phyloP scores from a whole-genome alignment of 2,329 filamentous ascomycete species.

The Colletotrichum spinosum region DNA sequence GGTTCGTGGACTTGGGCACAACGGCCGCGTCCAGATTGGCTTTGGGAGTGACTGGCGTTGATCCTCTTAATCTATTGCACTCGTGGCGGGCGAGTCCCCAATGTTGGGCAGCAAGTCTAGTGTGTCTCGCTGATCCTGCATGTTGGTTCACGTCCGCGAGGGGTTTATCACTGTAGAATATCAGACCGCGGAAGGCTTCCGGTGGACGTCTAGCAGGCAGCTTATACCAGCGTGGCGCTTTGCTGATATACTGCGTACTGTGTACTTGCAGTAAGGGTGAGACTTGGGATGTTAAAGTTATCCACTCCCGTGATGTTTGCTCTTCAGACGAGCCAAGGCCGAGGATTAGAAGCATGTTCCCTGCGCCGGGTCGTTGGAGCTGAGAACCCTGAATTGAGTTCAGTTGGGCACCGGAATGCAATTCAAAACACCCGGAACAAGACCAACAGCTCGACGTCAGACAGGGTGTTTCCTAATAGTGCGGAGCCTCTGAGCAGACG shows the following conservation, averaged over 20 bases:
- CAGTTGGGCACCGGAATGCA: constrained; percentile 12
- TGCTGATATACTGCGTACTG: not conserved
- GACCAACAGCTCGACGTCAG: constrained; percentile 9
- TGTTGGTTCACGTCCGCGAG: constrained; percentile 11
- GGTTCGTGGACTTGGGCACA: constrained; percentile 6
- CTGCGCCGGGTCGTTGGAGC: constrained; percentile 30
- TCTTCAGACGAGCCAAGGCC: constrained; percentile 7
- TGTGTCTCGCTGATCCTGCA: constrained; percentile 14
- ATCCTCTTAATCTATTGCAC: not conserved
- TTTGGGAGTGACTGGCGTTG: too few relatives aligned
- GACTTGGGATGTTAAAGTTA: constrained; percentile 4
- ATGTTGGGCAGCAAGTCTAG: not conserved
- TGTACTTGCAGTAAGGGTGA: constrained; percentile 10
- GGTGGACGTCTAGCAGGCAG: not conserved
- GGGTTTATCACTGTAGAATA: not conserved
- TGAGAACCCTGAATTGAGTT: constrained; percentile 18
- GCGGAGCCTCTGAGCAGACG: constrained; percentile 5
- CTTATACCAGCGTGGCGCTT: too few relatives aligned
- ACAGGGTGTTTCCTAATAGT: constrained; percentile 13
- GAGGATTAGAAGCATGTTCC: constrained; percentile 23
- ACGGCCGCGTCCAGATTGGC: not conserved
- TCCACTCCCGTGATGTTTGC: constrained; percentile 30
- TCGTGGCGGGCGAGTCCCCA: not conserved
- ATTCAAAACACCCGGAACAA: constrained; percentile 23
- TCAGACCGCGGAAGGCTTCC: constrained; percentile 20